Evolutionary conservation across 345 rosid species (phyloP).

Genomic region (Gossypium bickii): DNA sequence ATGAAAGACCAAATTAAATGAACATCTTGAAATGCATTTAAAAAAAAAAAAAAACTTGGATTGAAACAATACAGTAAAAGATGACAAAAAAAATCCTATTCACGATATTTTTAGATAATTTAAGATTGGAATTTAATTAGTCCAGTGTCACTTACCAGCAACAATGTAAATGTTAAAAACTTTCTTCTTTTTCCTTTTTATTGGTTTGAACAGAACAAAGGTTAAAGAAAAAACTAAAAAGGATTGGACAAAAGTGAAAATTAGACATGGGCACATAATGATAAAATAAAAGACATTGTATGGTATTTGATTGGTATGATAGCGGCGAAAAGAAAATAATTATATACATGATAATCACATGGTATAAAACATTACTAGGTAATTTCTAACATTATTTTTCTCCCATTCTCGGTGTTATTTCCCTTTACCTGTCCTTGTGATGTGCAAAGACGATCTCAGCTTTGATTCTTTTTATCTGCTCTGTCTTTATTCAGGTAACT

Average conservation of each 20-base stretch:
- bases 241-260: background rate
- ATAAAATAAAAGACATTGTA: background rate
- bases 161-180: too few species aligned
- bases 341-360: slow-evolving; percentile 5
- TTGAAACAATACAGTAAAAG: too few species aligned
- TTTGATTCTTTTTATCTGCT: slow-evolving; percentile 5
- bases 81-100: too few species aligned
- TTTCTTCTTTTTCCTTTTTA: too few species aligned
- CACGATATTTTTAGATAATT: too few species aligned
- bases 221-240: background rate
- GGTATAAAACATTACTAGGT: background rate
- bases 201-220: background rate
- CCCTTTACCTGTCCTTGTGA: slow-evolving; percentile 1
- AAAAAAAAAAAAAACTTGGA: too few species aligned
- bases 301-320: background rate
- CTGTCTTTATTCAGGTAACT: background rate
- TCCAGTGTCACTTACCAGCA: too few species aligned
- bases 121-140: too few species aligned
- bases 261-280: background rate
- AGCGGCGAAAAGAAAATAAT: background rate
- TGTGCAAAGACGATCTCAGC: background rate
- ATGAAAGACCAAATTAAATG: too few species aligned
- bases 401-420: background rate
- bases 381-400: background rate
- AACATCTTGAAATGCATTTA: too few species aligned